phyloP scores from a whole-genome alignment of 495 filamentous ascomycete species.

The Penicillium cataractarum region DNA sequence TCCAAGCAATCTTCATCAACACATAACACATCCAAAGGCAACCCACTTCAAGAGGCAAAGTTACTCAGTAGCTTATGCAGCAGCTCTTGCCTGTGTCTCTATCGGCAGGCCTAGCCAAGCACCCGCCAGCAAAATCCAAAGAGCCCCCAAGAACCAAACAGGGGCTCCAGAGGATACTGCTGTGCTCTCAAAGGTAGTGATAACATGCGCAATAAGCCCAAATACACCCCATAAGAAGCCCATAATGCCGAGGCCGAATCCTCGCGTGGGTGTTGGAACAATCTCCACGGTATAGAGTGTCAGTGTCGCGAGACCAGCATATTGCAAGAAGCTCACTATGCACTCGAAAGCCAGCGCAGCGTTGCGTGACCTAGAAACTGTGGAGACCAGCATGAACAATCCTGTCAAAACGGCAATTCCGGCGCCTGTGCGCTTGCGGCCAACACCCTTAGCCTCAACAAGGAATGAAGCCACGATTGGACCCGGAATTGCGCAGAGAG shows the following conservation, averaged over 20 bases:
- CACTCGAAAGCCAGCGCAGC: conserved; percentile 7
- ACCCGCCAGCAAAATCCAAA: conserved; percentile 21
- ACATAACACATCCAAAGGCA: neutral
- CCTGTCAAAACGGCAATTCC: conserved; percentile 12
- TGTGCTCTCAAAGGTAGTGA: conserved; percentile 19
- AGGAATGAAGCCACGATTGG: conserved; percentile 13
- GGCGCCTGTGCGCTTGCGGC: conserved; percentile 21
- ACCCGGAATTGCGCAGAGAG: conserved; percentile 17
- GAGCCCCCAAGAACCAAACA: conserved; percentile 29
- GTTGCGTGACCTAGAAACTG: neutral
- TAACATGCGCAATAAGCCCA: conserved; percentile 23
- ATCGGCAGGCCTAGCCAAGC: conserved; percentile 18
- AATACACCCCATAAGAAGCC: conserved; percentile 21
- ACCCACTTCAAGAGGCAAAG: neutral
- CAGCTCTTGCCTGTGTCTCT: conserved; percentile 21
- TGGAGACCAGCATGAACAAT: conserved; percentile 2
- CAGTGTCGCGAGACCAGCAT: conserved; percentile 3
- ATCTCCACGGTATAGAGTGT: conserved; percentile 17
- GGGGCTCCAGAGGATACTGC: conserved; percentile 11
- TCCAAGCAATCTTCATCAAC: too few species aligned
- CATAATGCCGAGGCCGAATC: conserved; percentile 9
- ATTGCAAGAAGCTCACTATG: neutral
- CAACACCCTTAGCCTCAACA: conserved; percentile 17
- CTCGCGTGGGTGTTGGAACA: conserved; percentile 4
- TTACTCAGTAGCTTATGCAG: conserved; percentile 14